phyloP scores from a whole-genome alignment of 2,329 filamentous ascomycete genomes.

The Monilinia fructicola region DNA sequence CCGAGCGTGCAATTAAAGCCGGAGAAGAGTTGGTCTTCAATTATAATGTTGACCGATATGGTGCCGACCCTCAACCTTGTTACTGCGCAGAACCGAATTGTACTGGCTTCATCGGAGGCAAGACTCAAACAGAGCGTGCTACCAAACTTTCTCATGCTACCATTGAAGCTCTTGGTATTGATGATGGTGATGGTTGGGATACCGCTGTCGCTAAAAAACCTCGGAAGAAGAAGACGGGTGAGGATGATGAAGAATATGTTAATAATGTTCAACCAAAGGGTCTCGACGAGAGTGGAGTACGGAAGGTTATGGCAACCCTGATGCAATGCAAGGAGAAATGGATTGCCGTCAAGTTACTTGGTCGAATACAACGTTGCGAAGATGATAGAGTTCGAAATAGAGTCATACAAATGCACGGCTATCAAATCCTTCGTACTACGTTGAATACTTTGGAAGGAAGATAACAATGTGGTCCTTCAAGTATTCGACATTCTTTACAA shows the following conservation, averaged over 20 bases:
- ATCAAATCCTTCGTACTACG: slow-evolving; percentile 87
- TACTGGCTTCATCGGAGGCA: slow-evolving; percentile 93
- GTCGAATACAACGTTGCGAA: slow-evolving; percentile 81
- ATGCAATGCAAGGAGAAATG: slow-evolving; percentile 99
- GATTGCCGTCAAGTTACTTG: slow-evolving; percentile 93
- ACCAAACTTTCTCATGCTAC: slow-evolving; percentile 87
- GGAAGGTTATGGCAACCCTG: slow-evolving; percentile 92
- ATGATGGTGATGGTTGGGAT: slow-evolving; percentile 90
- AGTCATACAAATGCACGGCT: slow-evolving; percentile 95
- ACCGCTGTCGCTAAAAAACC: slow-evolving; percentile 85
- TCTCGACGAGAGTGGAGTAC: slow-evolving; percentile 79
- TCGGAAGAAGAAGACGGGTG: slow-evolving; percentile 85
- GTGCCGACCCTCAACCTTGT: slow-evolving; percentile 92
- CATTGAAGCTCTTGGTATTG: slow-evolving; percentile 93
- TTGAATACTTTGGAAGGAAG: slow-evolving; percentile 82
- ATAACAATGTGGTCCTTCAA: slow-evolving; percentile 85
- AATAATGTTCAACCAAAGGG: slow-evolving; percentile 79
- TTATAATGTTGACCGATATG: slow-evolving; percentile 98
- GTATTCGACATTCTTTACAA: slow-evolving; percentile 85
- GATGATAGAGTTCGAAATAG: slow-evolving; percentile 85
- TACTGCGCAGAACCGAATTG: slow-evolving; percentile 96
- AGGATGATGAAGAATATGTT: slow-evolving; percentile 94
- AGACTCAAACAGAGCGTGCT: slow-evolving; percentile 93
- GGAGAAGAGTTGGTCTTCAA: slow-evolving; percentile 98
- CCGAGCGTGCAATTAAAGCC: slow-evolving; percentile 75